Evolutionary conservation across 2,329 filamentous ascomycete species (phyloP).

Genomic region (Zasmidium angulare): DNA sequence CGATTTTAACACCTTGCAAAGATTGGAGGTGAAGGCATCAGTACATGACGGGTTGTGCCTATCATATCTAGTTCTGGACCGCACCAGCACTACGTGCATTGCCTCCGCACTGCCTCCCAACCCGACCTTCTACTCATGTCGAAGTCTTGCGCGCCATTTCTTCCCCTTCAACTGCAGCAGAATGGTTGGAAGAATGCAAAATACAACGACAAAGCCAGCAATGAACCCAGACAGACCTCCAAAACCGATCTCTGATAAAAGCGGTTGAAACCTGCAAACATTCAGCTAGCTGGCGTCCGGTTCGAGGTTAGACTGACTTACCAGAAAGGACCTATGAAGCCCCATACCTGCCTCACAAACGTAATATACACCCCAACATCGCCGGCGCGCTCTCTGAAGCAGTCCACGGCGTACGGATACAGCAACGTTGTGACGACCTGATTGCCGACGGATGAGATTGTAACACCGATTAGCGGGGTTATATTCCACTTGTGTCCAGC

Average conservation of each 20-base stretch:
- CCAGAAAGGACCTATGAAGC: background rate
- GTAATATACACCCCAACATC: background rate
- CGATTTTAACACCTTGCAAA: too few relatives aligned
- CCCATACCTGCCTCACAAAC: slow-evolving; percentile 2
- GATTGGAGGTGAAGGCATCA: too few relatives aligned
- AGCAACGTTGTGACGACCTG: slow-evolving; percentile 1
- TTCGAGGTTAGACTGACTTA: background rate
- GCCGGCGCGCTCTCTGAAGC: background rate
- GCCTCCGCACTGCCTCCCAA: too few relatives aligned
- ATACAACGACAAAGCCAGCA: background rate
- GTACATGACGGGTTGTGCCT: too few relatives aligned
- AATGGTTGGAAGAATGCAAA: background rate
- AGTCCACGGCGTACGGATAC: background rate
- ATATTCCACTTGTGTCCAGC: background rate
- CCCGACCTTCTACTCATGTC: too few relatives aligned
- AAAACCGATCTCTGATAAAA: background rate
- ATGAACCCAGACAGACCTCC: background rate
- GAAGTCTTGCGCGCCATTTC: too few relatives aligned
- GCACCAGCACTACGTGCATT: too few relatives aligned
- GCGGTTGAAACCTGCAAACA: background rate
- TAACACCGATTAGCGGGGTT: background rate
- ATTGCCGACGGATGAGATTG: background rate
- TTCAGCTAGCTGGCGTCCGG: background rate
- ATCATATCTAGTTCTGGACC: too few relatives aligned
- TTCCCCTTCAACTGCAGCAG: background rate